Percentiles rank a stretch among this genome's conserved stretches.
phyloP scores from a whole-genome alignment of 2,329 filamentous ascomycete species.

The Sordariomycetes sp. region DNA sequence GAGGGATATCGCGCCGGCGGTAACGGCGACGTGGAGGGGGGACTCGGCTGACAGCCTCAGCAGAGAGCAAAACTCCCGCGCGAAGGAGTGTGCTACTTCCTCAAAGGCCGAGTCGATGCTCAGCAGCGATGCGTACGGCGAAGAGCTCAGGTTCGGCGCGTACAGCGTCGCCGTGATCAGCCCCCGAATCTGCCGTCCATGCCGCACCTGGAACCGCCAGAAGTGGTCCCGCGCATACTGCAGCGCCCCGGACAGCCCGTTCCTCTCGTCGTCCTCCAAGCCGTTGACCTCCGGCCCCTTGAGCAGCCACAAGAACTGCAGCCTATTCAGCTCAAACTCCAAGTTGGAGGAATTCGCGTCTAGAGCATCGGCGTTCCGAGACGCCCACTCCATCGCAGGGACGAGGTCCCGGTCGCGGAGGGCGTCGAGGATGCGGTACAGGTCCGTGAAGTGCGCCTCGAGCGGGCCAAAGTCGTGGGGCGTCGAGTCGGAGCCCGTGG shows the following conservation, averaged over 20 bases:
- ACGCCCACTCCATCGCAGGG: conserved; percentile 82
- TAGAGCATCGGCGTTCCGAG: conserved; percentile 53
- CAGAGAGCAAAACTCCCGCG: conserved; percentile 84
- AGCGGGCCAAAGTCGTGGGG: conserved; percentile 4
- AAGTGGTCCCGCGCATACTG: conserved; percentile 68
- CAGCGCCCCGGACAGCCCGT: conserved; percentile 52
- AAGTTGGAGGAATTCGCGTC: conserved; percentile 80
- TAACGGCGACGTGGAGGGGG: conserved; percentile 83
- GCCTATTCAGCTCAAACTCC: conserved; percentile 83
- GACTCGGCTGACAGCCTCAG: conserved; percentile 83
- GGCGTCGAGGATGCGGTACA: conserved; percentile 80
- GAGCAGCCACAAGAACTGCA: conserved; percentile 86
- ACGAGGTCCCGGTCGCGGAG: conserved; percentile 62
- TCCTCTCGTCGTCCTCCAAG: conserved; percentile 35
- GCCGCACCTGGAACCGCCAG: conserved; percentile 57
- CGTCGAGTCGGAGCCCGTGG: background rate
- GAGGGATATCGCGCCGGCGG: conserved; percentile 82
- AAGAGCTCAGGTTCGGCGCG: conserved; percentile 56
- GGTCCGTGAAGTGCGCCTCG: conserved; percentile 53
- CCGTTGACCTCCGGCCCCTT: conserved; percentile 44
- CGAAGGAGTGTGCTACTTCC: conserved; percentile 78
- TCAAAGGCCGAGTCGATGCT: conserved; percentile 64
- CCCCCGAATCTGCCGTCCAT: conserved; percentile 67
- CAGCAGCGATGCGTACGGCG: conserved; percentile 72
- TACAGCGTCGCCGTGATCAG: conserved; percentile 74